Conservation (phyloP, 257 asterid genomes). For the Buddleja alternifolia region DNA sequence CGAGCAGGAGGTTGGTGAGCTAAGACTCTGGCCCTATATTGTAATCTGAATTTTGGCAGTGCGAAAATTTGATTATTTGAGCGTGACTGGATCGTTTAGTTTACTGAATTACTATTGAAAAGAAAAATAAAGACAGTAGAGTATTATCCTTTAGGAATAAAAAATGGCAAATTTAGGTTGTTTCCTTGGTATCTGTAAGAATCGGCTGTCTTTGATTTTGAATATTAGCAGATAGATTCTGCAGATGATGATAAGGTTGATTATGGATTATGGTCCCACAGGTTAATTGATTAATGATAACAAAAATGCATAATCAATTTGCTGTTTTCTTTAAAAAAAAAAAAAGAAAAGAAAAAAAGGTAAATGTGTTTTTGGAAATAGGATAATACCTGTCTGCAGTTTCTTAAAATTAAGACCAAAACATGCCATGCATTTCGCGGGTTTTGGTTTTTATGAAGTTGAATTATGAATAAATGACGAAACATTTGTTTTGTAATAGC, state of each 20-base stretch:
- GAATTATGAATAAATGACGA: too few species aligned
- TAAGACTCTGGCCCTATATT: constrained; percentile 2
- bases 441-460: too few species aligned
- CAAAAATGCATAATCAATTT: constrained; percentile 3
- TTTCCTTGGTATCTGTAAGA: not conserved
- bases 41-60: not conserved
- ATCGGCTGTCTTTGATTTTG: not conserved
- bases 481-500: too few species aligned
- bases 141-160: not conserved
- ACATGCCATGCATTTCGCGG: too few species aligned
- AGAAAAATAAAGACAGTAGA: constrained; percentile 14
- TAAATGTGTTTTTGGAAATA: too few species aligned
- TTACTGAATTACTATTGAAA: constrained; percentile 5
- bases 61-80: constrained; percentile 3
- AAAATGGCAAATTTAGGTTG: constrained; percentile 5
- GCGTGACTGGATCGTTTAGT: constrained; percentile 22
- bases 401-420: too few species aligned
- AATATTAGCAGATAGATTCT: constrained; percentile 3
- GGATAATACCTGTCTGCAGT: too few species aligned
- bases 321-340: not conserved
- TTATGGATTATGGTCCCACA: not conserved
- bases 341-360: too few species aligned
- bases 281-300: constrained; percentile 16
- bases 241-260: constrained; percentile 1
- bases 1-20: constrained; percentile 82